Conservation (phyloP, 352 stramenopile genomes). For the Pythium utonaiense region DNA sequence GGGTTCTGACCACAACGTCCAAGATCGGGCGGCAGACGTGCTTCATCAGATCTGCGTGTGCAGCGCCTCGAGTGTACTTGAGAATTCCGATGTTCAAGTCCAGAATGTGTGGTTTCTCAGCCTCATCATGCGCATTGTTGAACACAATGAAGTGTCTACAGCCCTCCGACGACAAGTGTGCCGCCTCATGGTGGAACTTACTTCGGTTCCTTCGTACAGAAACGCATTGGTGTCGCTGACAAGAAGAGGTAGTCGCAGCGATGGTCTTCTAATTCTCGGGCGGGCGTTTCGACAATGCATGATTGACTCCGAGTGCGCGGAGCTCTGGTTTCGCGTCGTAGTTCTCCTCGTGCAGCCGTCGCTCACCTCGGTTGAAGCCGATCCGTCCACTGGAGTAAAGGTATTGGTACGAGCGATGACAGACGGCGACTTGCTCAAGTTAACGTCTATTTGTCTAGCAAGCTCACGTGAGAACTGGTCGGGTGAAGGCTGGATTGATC, state of each 20-base stretch:
- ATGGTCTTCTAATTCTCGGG: conserved; percentile 7
- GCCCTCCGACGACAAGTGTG: conserved; percentile 2
- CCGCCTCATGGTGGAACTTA: not conserved
- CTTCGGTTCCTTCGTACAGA: not conserved
- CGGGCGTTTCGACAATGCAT: conserved; percentile 1
- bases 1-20: not conserved
- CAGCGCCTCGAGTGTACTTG: not conserved
- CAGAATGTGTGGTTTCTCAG: not conserved
- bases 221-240: not conserved
- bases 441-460: not conserved
- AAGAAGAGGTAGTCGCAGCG: not conserved
- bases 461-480: too few relatives aligned
- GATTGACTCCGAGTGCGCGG: not conserved
- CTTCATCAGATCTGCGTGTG: not conserved
- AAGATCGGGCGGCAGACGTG: not conserved
- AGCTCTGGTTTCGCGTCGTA: not conserved
- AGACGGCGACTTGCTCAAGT: not conserved
- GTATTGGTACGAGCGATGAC: not conserved
- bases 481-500: not conserved
- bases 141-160: not conserved
- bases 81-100: not conserved
- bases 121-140: not conserved
- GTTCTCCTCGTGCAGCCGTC: not conserved
- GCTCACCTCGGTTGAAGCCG: too few relatives aligned
- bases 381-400: too few relatives aligned